Evolutionary conservation across 805 yeast genomes (phyloP), one percentile per base, ranked within the genome.

Genomic region (Pichia deserticola): DNA sequence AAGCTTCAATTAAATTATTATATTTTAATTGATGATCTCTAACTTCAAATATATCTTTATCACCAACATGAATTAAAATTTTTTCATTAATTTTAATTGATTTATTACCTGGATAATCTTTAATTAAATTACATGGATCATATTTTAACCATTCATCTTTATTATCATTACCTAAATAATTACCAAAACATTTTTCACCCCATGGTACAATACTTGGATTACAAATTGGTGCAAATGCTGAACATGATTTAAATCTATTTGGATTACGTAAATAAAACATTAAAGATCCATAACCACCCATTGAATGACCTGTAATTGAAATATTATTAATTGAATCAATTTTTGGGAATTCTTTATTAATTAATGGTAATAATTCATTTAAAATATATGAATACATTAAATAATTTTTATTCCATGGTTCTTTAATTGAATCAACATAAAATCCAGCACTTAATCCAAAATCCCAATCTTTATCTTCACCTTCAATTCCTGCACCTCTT

Each of bases 241-340:
- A 79, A 40, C 86, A 90, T 1, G 93, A 81, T 63, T 78, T 78
- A 72, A 85, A 92, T 59, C 72, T 73, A 1, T 81, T 84, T 1
- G 90, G 87, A 64, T 85, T 80, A 54, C 75, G 78, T 52, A 92
- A 68, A 56, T 74, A 77, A 13, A 78, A 76, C 52, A 84, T 70
- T 52, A 92, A 68, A 0, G 99, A 95, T 50, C 98, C 99, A 64
- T 78, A 88, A 1, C 99, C 99, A 45, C 99, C 99, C 98, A 93
- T 93, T 1, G 99, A 93, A 66, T 93, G 98, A 41, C 99, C 99
- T n/a, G 93, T 81, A 56, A 92, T 79, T 25, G 92, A 78, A 46
- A 82, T 75, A 39, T 77, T 82, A 38, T 69, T 64, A 9, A 45
- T 8, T 54, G 84, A 81, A 66, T 92, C 89, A 52, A 92, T 70